Percentiles rank a stretch among this genome's conserved stretches.
Conservation (phyloP, 2,329 filamentous ascomycete genomes). For the Juglanconis juglandina region DNA sequence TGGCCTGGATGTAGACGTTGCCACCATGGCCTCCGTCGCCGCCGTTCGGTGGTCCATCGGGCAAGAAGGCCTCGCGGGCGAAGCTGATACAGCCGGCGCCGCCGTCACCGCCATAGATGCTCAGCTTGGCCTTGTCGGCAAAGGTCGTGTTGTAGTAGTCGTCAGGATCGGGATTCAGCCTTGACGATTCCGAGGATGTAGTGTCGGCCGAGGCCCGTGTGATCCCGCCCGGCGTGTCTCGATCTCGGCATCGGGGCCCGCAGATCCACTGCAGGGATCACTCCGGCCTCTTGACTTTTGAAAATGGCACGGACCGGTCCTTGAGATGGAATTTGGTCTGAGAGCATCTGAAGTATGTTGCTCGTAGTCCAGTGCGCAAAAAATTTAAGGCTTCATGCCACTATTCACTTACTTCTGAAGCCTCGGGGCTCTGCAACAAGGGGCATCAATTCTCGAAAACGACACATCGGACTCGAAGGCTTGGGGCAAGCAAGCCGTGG, state of each 20-base stretch:
- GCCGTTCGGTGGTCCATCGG: constrained; percentile 87
- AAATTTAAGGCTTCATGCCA: background rate
- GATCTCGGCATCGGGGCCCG: constrained; percentile 16
- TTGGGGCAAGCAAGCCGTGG: background rate
- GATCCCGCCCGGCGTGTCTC: constrained; percentile 10
- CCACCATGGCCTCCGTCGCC: constrained; percentile 91
- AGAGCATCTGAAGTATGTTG: background rate
- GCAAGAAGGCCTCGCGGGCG: constrained; percentile 82
- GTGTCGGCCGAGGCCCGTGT: constrained; percentile 18
- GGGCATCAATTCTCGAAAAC: background rate
- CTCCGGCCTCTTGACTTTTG: background rate
- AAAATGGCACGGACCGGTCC: background rate
- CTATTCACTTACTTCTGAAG: background rate
- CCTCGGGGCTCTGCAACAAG: background rate
- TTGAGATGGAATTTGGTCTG: background rate
- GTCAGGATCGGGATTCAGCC: constrained; percentile 76
- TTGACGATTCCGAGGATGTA: constrained; percentile 43
- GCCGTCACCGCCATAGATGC: constrained; percentile 73
- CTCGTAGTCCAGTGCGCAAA: background rate
- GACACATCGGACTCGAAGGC: background rate
- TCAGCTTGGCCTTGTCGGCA: constrained; percentile 78
- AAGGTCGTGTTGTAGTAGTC: constrained; percentile 84
- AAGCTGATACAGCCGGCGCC: constrained; percentile 95
- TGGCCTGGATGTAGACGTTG: constrained; percentile 89
- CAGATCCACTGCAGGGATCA: constrained; percentile 5